Evolutionary conservation across 768 basidiomycete species (phyloP), one percentile per base, ranked within the genome.

Genomic region (Tylopilus intermedius): DNA sequence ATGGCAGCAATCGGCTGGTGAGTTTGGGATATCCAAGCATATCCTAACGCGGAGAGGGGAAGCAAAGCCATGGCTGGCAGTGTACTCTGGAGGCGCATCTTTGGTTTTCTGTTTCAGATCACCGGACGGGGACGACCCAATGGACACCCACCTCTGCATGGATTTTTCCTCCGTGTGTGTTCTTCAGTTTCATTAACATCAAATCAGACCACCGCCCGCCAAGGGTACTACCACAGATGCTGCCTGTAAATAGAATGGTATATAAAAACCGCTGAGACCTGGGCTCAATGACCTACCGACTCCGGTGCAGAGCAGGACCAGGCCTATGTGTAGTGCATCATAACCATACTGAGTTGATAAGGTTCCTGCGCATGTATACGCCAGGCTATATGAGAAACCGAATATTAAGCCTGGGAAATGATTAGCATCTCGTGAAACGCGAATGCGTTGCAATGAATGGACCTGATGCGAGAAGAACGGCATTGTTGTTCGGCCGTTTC

Each of bases 81-180:
- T 3, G 83, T 85, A 60, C 86, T 86, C 59, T 74, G 72, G 9
- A 93, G 71, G 5, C 90, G 83, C 79, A 88, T 84, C 86, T 90
- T 51, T 10, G 6, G 1, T n/a, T 35, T 30, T 24, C 2, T 15
- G 13, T 24, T 35, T 58, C 26, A 45, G 39, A 26, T 10, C 21
- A 41, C 4, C 18, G 14, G 10, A 37, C 41, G 3, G 7, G 35
- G 24, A 32, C 13, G 15, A 18, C 15, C n/a, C n/a, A 27, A 13
- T n/a, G 10, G 18, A 41, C 26, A 49, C 70, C 58, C 50, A 84
- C 86, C 78, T 93, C 91, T 2, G 90, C 81, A 55, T 77, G 73
- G 14, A 70, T 65, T 6, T 68, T 61, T 2, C 76, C 79, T 2
- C 73, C 76, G 54, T 79, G 76, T 47, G 63, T 51, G 22, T 54